Evolutionary conservation across 2,329 filamentous ascomycete species (phyloP).

Genomic region (Ceratocystis lukuohia): DNA sequence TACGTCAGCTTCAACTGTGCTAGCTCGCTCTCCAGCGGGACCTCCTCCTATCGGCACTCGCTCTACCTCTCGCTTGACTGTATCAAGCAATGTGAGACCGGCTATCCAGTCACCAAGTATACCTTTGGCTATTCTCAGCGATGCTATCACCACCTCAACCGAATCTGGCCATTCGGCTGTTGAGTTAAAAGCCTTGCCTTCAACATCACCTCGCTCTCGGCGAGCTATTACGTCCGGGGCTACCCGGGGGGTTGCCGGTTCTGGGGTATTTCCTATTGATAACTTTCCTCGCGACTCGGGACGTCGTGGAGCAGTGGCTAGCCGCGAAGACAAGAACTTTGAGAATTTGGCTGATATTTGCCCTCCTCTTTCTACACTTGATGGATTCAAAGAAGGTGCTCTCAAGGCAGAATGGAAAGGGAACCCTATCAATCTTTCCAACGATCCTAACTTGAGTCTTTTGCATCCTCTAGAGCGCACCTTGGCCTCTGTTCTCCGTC

Average conservation of each 20-base stretch:
- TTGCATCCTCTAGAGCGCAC: slow-evolving; percentile 67
- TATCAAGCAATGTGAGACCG: background rate
- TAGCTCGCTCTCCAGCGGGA: background rate
- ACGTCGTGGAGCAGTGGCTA: slow-evolving; percentile 39
- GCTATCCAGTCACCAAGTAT: background rate
- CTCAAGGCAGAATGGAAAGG: slow-evolving; percentile 85
- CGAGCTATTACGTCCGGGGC: slow-evolving; percentile 13
- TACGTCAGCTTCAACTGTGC: background rate
- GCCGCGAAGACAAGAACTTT: slow-evolving; percentile 74
- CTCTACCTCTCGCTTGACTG: background rate
- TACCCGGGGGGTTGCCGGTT: slow-evolving; percentile 16
- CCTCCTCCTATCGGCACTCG: background rate
- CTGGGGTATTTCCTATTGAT: slow-evolving; percentile 16
- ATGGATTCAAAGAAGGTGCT: slow-evolving; percentile 46
- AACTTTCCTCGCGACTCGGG: slow-evolving; percentile 18
- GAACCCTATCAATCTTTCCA: slow-evolving; percentile 58
- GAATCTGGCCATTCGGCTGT: background rate
- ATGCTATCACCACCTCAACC: slow-evolving; percentile 6
- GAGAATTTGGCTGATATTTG: slow-evolving; percentile 56
- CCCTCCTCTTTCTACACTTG: slow-evolving; percentile 53
- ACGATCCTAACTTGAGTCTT: slow-evolving; percentile 54
- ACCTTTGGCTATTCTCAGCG: slow-evolving; percentile 1
- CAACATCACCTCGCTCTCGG: slow-evolving; percentile 9
- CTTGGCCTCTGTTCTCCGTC: slow-evolving; percentile 63
- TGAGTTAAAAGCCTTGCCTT: background rate